Conservation (phyloP, 2,329 filamentous ascomycete species). For the Fusarium sp. region DNA sequence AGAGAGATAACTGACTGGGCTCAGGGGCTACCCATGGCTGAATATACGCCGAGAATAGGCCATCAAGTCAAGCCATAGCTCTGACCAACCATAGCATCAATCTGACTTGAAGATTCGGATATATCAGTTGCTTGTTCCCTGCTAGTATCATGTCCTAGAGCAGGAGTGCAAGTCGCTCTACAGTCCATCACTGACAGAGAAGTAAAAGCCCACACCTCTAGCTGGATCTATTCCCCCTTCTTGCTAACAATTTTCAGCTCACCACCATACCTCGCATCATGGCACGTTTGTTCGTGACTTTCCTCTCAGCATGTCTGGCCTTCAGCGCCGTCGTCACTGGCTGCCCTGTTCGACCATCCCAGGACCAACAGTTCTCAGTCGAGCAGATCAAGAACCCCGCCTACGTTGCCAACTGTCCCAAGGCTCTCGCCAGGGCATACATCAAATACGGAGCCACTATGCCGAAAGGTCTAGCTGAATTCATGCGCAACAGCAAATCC, state of each 20-base stretch:
- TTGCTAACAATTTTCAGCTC: background rate
- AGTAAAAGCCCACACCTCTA: background rate
- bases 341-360: slow-evolving; percentile 18
- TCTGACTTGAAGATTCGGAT: background rate
- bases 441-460: slow-evolving; percentile 52
- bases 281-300: background rate
- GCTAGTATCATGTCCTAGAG: background rate
- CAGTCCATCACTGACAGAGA: background rate
- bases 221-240: background rate
- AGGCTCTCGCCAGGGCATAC: slow-evolving; percentile 51
- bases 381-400: slow-evolving; percentile 53
- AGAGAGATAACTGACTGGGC: background rate
- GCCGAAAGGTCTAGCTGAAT: slow-evolving; percentile 46
- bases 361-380: slow-evolving; percentile 45
- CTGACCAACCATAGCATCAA: background rate
- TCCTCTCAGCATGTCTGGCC: slow-evolving; percentile 34
- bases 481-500: slow-evolving; percentile 38
- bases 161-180: background rate
- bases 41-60: background rate
- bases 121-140: background rate
- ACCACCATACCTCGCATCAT: background rate
- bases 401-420: slow-evolving; percentile 50
- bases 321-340: slow-evolving; percentile 35
- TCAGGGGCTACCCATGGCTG: background rate
- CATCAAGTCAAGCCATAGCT: background rate